Conservation (phyloP, 148 eudicot species). For the Chenopodium album region DNA sequence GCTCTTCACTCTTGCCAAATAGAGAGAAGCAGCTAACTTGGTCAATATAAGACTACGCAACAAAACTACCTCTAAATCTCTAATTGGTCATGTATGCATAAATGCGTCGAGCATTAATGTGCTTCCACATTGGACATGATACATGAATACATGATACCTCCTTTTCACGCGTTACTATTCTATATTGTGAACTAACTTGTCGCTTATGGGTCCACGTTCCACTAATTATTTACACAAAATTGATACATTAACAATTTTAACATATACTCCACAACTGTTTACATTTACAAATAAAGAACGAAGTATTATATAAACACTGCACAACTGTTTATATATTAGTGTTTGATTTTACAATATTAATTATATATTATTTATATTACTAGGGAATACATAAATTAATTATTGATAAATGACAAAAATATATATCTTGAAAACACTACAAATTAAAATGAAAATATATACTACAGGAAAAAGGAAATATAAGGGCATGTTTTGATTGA, state of each 20-base stretch:
- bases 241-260: not conserved
- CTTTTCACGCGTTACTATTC: conserved; percentile 3
- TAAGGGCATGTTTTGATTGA: too few species aligned
- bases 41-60: not conserved
- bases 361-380: too few species aligned
- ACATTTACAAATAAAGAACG: too few species aligned
- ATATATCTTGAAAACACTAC: too few species aligned
- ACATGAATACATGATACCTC: not conserved
- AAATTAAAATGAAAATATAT: too few species aligned
- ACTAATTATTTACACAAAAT: not conserved
- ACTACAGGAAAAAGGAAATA: too few species aligned
- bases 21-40: not conserved
- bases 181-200: not conserved
- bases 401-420: too few species aligned
- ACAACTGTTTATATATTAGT: too few species aligned
- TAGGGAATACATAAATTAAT: too few species aligned
- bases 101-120: not conserved
- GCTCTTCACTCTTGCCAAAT: not conserved
- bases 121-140: not conserved
- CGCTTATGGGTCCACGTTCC: not conserved
- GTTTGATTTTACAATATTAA: too few species aligned
- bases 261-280: too few species aligned
- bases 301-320: too few species aligned
- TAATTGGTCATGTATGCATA: not conserved
- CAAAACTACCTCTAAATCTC: not conserved